phyloP scores from a whole-genome alignment of 2,329 filamentous ascomycete genomes.

The Colletotrichum sp. region DNA sequence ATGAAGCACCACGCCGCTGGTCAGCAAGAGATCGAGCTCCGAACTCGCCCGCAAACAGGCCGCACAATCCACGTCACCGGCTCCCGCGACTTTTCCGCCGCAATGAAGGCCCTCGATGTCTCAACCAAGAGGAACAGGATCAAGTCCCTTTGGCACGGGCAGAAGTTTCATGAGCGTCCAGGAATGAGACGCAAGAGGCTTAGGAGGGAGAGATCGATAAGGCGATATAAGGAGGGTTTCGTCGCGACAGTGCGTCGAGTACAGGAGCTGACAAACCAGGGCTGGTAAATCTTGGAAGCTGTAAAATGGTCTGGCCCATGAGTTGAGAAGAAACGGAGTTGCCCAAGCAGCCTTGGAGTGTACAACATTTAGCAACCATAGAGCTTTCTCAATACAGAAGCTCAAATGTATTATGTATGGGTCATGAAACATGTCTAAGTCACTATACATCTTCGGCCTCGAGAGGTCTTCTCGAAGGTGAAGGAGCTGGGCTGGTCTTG shows the following conservation, averaged over 20 bases:
- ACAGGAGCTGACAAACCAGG: slow-evolving; percentile 74
- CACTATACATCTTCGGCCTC: not conserved
- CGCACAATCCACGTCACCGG: slow-evolving; percentile 47
- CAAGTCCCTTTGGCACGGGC: slow-evolving; percentile 56
- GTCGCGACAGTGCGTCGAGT: slow-evolving; percentile 68
- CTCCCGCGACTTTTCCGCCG: slow-evolving; percentile 49
- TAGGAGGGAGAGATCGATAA: slow-evolving; percentile 71
- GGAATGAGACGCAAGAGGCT: slow-evolving; percentile 82
- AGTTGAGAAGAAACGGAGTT: not conserved
- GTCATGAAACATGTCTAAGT: not conserved
- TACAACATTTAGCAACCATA: slow-evolving; percentile 16
- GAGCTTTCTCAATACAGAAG: not conserved
- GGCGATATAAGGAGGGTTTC: slow-evolving; percentile 73
- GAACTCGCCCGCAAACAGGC: slow-evolving; percentile 46
- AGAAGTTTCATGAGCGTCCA: slow-evolving; percentile 76
- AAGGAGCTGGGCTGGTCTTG: slow-evolving; percentile 72
- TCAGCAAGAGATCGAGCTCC: slow-evolving; percentile 31
- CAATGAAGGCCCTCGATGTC: slow-evolving; percentile 46
- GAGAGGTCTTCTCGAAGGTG: slow-evolving; percentile 40
- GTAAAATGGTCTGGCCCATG: not conserved
- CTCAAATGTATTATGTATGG: not conserved
- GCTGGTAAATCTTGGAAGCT: slow-evolving; percentile 64
- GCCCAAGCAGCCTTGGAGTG: not conserved
- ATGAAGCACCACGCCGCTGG: slow-evolving; percentile 10
- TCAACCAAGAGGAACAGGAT: slow-evolving; percentile 60